phyloP scores from a whole-genome alignment of 2,329 filamentous ascomycete genomes.

The Colletotrichum sp. region DNA sequence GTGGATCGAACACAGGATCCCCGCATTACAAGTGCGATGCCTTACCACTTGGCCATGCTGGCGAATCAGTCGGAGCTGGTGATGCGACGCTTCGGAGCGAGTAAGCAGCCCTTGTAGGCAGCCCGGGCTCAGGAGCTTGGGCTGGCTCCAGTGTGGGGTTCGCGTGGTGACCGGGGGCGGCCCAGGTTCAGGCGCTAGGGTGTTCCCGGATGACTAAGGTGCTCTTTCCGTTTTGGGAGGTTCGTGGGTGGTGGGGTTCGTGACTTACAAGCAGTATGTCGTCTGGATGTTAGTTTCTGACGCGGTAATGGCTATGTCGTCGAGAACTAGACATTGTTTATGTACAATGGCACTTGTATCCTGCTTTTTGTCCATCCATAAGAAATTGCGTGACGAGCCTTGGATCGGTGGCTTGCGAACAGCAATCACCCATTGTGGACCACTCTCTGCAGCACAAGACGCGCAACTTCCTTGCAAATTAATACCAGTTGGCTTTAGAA shows the following conservation, averaged over 20 bases:
- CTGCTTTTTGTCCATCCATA: no score
- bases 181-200: not conserved
- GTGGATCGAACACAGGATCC: conserved; percentile 16
- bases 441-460: not conserved
- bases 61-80: not conserved
- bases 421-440: not conserved
- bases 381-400: not conserved
- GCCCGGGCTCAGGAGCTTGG: not conserved
- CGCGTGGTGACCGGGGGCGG: not conserved
- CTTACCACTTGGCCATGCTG: conserved; percentile 16
- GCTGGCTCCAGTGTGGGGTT: not conserved
- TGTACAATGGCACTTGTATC: no score
- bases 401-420: not conserved
- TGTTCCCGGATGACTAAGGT: not conserved
- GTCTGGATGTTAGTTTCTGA: not conserved
- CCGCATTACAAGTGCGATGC: conserved; percentile 16
- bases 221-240: not conserved
- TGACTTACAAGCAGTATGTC: not conserved
- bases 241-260: not conserved
- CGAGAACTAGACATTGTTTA: not conserved
- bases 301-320: not conserved
- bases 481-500: not conserved
- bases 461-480: not conserved
- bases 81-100: not conserved
- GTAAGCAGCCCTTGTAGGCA: not conserved